A percentile compares a stretch with the other conserved stretches of the same genome.
Conservation (phyloP, 257 asterid species). For the Apocynum venetum region DNA sequence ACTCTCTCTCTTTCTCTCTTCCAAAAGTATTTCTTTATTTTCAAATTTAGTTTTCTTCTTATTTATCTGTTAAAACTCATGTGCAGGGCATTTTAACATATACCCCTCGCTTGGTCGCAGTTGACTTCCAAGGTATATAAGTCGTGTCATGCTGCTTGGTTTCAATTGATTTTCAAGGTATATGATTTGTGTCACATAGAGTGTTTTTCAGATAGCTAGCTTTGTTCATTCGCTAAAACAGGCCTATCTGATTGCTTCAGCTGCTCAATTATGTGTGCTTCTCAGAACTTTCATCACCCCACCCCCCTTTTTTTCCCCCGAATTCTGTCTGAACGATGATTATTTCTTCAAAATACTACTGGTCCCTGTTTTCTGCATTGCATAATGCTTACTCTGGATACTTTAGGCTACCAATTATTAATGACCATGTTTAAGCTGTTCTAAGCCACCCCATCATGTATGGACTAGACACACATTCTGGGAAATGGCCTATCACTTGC, state of each 20-base stretch:
- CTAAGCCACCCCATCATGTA: not conserved
- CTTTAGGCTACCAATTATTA: not conserved
- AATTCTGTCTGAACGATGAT: not conserved
- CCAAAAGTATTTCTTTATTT: no score
- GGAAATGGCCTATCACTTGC: not conserved
- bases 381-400: not conserved
- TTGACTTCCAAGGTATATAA: slow-evolving; percentile 73
- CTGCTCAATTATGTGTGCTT: slow-evolving; percentile 2
- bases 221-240: not conserved
- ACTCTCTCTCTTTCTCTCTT: not conserved
- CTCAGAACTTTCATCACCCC: not conserved
- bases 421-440: not conserved
- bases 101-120: slow-evolving; percentile 87
- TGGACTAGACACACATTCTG: not conserved
- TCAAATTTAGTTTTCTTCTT: not conserved
- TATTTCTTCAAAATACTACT: not conserved
- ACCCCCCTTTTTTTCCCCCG: not conserved
- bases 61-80: slow-evolving; percentile 13
- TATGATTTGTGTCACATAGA: not conserved
- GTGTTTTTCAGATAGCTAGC: not conserved
- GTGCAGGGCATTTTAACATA: slow-evolving; percentile 79
- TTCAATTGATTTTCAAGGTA: slow-evolving; percentile 5
- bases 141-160: slow-evolving; percentile 13
- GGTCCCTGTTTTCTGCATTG: not conserved
- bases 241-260: not conserved